phyloP scores from a whole-genome alignment of 75 land plant species.

The Adiantum capillusveneris region DNA sequence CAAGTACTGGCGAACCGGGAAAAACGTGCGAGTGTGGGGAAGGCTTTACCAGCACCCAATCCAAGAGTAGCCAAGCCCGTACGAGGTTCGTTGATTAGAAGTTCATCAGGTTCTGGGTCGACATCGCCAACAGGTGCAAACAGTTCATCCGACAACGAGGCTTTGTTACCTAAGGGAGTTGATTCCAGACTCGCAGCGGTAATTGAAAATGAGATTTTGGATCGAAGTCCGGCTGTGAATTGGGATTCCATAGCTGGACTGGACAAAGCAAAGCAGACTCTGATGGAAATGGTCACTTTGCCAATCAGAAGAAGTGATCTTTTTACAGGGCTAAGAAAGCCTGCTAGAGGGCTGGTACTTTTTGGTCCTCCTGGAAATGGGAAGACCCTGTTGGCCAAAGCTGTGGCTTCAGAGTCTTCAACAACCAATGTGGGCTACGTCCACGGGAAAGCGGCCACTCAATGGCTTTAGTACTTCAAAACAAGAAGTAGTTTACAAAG shows the following conservation, averaged over 20 bases:
- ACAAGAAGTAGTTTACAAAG: too few relatives aligned
- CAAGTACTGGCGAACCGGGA: slow-evolving; percentile 21
- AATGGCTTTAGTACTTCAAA: too few relatives aligned
- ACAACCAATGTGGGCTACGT: too few relatives aligned
- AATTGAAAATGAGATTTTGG: slow-evolving; percentile 84
- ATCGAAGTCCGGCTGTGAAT: slow-evolving; percentile 78
- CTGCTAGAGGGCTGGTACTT: slow-evolving; percentile 88
- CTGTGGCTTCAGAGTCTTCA: slow-evolving; percentile 88
- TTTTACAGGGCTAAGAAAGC: slow-evolving; percentile 88
- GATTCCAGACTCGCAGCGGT: slow-evolving; percentile 69
- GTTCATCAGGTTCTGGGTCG: neutral
- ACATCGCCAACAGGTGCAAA: neutral
- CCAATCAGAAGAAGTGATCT: slow-evolving; percentile 86
- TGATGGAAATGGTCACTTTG: slow-evolving; percentile 90
- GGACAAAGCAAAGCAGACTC: slow-evolving; percentile 86
- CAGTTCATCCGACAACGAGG: neutral
- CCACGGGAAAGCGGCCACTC: too few relatives aligned
- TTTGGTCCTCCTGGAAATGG: slow-evolving; percentile 99
- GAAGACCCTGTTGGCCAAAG: slow-evolving; percentile 98
- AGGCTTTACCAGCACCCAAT: too few relatives aligned
- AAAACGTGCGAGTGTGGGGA: too few relatives aligned
- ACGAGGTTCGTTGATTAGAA: neutral
- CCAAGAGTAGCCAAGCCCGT: neutral
- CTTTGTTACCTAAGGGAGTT: slow-evolving; percentile 18
- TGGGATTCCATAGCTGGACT: slow-evolving; percentile 99